phyloP scores from a whole-genome alignment of 495 filamentous ascomycete genomes.

The Penicillium riverlandense region DNA sequence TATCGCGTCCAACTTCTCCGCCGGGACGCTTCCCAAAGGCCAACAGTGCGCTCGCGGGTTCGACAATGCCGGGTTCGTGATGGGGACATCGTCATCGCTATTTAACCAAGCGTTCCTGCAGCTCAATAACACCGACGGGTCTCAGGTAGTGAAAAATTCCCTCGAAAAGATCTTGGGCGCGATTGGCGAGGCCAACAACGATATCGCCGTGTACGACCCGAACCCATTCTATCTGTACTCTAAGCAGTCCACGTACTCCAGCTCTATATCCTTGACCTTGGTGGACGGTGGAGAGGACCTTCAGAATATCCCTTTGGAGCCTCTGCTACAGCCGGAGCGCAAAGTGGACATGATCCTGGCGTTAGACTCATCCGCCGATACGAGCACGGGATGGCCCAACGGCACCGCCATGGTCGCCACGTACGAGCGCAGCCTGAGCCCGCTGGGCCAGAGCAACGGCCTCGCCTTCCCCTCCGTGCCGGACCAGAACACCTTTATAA shows the following conservation, averaged over 20 bases:
- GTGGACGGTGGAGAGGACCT: constrained; percentile 84
- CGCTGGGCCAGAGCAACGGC: constrained; percentile 58
- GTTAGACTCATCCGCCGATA: constrained; percentile 81
- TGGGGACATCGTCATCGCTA: constrained; percentile 81
- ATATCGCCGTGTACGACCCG: constrained; percentile 74
- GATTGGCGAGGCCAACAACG: constrained; percentile 53
- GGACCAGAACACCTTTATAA: constrained; percentile 78
- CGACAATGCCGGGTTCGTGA: constrained; percentile 78
- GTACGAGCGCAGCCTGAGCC: constrained; percentile 63
- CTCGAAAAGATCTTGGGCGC: constrained; percentile 44
- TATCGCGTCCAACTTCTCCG: constrained; percentile 72
- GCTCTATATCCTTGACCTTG: constrained; percentile 54
- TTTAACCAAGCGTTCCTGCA: constrained; percentile 75
- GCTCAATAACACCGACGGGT: constrained; percentile 46
- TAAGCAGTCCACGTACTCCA: constrained; percentile 54
- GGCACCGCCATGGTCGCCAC: constrained; percentile 77
- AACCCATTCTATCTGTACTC: constrained; percentile 82
- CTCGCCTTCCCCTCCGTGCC: constrained; percentile 80
- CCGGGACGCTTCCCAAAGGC: constrained; percentile 49
- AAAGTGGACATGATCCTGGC: constrained; percentile 88
- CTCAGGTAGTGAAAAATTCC: constrained; percentile 43
- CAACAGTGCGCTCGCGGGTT: constrained; percentile 70
- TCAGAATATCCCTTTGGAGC: constrained; percentile 84
- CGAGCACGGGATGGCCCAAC: constrained; percentile 71
- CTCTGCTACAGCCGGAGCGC: constrained; percentile 72